These are phyloP conservation scores for Forsythia suspensa DNA, from an alignment of 257 asterid species.

Conservation along the genomic window DNA sequence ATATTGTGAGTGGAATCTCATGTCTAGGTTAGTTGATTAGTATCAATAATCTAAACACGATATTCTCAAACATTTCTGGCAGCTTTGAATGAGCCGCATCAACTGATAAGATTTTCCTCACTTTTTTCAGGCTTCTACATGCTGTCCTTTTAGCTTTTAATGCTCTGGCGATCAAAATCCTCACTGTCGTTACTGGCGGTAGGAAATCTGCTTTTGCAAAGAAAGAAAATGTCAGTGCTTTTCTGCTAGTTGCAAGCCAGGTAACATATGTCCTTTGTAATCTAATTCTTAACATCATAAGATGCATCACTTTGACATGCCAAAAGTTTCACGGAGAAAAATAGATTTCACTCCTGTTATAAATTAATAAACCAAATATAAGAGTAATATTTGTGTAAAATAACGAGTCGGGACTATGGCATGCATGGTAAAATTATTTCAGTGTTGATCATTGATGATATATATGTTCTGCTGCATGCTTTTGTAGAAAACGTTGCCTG, in stretches of 20 bases:
- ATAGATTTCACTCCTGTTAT: background rate
- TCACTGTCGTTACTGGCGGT: slow-evolving; percentile 58
- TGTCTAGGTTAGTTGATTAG: background rate
- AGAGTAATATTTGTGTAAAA: background rate
- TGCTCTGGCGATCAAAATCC: slow-evolving; percentile 45
- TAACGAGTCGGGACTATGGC: background rate
- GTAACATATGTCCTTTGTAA: slow-evolving; percentile 32
- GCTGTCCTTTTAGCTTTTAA: slow-evolving; percentile 60
- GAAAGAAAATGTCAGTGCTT: slow-evolving; percentile 74
- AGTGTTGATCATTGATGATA: background rate
- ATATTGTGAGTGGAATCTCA: background rate
- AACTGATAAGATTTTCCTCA: slow-evolving; percentile 19
- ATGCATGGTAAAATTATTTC: background rate
- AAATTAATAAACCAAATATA: background rate
- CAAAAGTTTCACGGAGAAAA: background rate
- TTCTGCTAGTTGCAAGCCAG: slow-evolving; percentile 89
- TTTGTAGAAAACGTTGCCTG: slow-evolving; percentile 89
- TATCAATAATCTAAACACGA: background rate
- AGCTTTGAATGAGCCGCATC: slow-evolving; percentile 15
- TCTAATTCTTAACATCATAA: background rate
- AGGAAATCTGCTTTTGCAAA: slow-evolving; percentile 60
- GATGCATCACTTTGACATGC: background rate
- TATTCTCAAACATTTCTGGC: slow-evolving; percentile 10
- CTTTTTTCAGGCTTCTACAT: slow-evolving; percentile 72
- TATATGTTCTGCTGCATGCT: background rate